Conservation (phyloP, 2,329 filamentous ascomycete species). For the Nannizziopsis arthrosporioides region DNA sequence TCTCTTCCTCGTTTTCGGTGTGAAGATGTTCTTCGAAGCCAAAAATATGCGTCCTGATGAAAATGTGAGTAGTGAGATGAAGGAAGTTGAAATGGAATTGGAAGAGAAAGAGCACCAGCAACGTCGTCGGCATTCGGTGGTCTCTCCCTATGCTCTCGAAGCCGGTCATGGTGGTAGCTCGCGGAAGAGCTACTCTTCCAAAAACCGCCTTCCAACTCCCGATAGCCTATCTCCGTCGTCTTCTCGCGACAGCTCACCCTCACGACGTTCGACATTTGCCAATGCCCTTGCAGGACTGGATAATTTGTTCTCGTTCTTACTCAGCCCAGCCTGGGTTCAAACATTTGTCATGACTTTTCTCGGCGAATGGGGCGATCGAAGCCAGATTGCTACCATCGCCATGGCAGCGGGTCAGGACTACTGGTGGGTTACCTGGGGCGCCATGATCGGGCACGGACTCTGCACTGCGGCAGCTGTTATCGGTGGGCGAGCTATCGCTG, state of each 20-base stretch:
- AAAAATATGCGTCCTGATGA: slow-evolving; percentile 80
- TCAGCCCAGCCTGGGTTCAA: slow-evolving; percentile 96
- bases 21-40: slow-evolving; percentile 72
- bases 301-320: slow-evolving; percentile 75
- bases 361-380: slow-evolving; percentile 94
- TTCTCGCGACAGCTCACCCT: slow-evolving; percentile 47
- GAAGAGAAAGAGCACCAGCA: slow-evolving; percentile 81
- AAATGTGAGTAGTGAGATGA: slow-evolving; percentile 92
- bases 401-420: slow-evolving; percentile 98
- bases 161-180: slow-evolving; percentile 54
- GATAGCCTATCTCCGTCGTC: slow-evolving; percentile 70
- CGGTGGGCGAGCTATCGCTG: slow-evolving; percentile 83
- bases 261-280: slow-evolving; percentile 35
- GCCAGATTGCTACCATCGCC: slow-evolving; percentile 94
- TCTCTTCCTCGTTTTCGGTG: slow-evolving; percentile 82
- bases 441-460: slow-evolving; percentile 70
- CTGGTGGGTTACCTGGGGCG: slow-evolving; percentile 94
- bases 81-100: slow-evolving; percentile 86
- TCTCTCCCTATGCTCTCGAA: slow-evolving; percentile 68
- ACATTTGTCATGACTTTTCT: slow-evolving; percentile 99
- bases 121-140: slow-evolving; percentile 53
- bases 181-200: slow-evolving; percentile 56
- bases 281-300: slow-evolving; percentile 53
- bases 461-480: slow-evolving; percentile 89
- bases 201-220: slow-evolving; percentile 65